Base-by-base conservation (phyloP, 257 asterid genomes). In the Linaria vulgaris region DNA sequence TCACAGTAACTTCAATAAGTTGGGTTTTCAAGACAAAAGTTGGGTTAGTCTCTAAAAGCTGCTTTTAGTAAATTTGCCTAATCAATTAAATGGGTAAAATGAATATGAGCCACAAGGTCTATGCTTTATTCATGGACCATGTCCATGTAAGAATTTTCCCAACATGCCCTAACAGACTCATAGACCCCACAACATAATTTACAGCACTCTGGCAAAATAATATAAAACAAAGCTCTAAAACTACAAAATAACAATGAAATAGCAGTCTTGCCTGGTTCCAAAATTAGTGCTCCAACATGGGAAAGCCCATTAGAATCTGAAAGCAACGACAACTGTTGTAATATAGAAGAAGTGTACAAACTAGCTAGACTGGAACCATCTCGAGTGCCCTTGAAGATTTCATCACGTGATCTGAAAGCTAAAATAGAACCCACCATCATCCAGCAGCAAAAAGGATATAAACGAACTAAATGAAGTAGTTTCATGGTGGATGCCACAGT, bases 191-290 rank as follows among this genome's bases (percentile, higher is more conserved):
- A 49, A 57, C 52, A 37, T 21, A 68, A 52, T 59, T 54, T 31
- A 27, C 38, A 34, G 51, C 48, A 15, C 45, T 23, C 34, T 41
- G 52, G 31, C 54, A 48, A 46, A 39, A 46, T 41, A 57, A 70
- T 31, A 12, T 34, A 22, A 52, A 45, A 21, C 9, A n/a, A 68
- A 46, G 47, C 24, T 39, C 39, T 22, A 52, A 27, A 58, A 55
- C 25, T 10, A 46, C 30, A 45, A 15, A 66, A 59, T 11, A 25
- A 63, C 37, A 14, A 61, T 38, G 25, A 47, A 67, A 74, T 44
- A 57, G 19, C 22, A 49, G 53, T 45, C 81, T 82, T 84, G 74
- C 96, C 95, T 79, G 99, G 99, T 78, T 94, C 99, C 74, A 85
- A 60, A 69, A 94, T 85, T 79, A 94, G 76, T 62, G 97, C 92